These are phyloP conservation scores for Aspergillus quadrilineatus DNA, from an alignment of 2,329 filamentous ascomycete genomes.

Conservation along the genomic window DNA sequence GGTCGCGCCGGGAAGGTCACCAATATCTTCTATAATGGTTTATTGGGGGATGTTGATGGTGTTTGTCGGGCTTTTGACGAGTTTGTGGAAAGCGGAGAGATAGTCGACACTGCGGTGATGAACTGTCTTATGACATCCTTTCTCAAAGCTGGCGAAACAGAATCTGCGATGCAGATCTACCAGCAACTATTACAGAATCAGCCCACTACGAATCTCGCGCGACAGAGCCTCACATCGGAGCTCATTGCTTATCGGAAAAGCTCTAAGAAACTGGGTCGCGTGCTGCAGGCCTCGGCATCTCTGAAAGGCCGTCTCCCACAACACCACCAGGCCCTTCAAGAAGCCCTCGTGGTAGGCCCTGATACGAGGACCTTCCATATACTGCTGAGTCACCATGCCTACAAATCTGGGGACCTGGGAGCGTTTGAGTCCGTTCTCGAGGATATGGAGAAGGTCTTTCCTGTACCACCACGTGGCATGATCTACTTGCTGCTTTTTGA, in stretches of 20 bases:
- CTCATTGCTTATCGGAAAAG: constrained; percentile 36
- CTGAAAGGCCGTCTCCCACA: constrained; percentile 52
- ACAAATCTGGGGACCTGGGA: constrained; percentile 67
- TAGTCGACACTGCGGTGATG: constrained; percentile 82
- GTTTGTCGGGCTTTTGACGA: constrained; percentile 76
- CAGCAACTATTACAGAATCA: constrained; percentile 73
- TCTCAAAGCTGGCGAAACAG: constrained; percentile 71
- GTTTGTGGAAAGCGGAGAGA: constrained; percentile 79
- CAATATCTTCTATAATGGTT: constrained; percentile 79
- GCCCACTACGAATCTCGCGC: constrained; percentile 27
- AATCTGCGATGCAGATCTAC: constrained; percentile 77
- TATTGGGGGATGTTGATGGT: constrained; percentile 69
- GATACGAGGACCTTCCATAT: constrained; percentile 77
- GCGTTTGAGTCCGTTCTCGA: constrained; percentile 69
- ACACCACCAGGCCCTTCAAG: constrained; percentile 62
- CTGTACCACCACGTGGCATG: constrained; percentile 68
- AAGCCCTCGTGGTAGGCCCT: constrained; percentile 65
- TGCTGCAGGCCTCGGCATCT: constrained; percentile 48
- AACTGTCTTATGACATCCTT: constrained; percentile 84
- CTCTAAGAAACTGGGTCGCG: constrained; percentile 46
- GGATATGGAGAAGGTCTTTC: constrained; percentile 71
- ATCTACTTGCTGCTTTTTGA: constrained; percentile 81
- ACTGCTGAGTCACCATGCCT: constrained; percentile 72
- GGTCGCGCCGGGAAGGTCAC: constrained; percentile 80
- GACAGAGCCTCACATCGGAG: constrained; percentile 34